Conservation (phyloP, 352 stramenopile species). For the Phytopythium kandeliae region DNA sequence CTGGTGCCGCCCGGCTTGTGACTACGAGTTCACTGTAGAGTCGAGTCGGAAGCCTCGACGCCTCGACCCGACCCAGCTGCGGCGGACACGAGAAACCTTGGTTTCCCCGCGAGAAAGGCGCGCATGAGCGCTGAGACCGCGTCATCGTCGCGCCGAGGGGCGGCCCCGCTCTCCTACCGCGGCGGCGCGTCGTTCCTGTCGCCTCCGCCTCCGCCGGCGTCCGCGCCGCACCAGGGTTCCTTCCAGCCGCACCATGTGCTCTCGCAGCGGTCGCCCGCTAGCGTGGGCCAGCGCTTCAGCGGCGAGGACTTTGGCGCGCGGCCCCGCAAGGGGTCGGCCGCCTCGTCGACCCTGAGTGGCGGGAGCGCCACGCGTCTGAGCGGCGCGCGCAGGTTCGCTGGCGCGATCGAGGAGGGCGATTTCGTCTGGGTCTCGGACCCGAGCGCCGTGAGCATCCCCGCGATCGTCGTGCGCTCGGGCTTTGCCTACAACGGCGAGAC, state of each 20-base stretch:
- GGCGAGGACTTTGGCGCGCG: constrained; percentile 7
- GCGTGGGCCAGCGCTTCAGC: not conserved
- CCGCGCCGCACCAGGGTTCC: not conserved
- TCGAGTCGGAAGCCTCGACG: too few relatives aligned
- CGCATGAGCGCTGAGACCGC: constrained; percentile 1
- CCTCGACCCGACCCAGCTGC: too few relatives aligned
- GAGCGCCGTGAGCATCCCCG: constrained; percentile 40
- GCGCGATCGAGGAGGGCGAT: constrained; percentile 50
- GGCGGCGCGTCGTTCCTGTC: not conserved
- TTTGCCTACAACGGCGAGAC: constrained; percentile 54
- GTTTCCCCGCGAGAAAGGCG: not conserved
- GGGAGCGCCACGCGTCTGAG: constrained; percentile 3
- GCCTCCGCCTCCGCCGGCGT: not conserved
- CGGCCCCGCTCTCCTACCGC: not conserved
- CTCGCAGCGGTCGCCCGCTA: constrained; percentile 1
- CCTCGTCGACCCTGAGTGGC: constrained; percentile 2
- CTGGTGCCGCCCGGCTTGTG: too few relatives aligned
- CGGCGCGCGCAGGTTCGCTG: constrained; percentile 3
- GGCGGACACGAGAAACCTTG: too few relatives aligned
- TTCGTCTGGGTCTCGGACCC: constrained; percentile 64
- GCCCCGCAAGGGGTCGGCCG: constrained; percentile 4
- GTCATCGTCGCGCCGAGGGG: constrained; percentile 5
- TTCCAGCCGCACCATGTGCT: not conserved
- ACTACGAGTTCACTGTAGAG: too few relatives aligned
- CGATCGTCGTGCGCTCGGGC: constrained; percentile 54